Base-by-base conservation (phyloP, 2,329 filamentous ascomycete genomes). In the Fusarium marasasianum region DNA sequence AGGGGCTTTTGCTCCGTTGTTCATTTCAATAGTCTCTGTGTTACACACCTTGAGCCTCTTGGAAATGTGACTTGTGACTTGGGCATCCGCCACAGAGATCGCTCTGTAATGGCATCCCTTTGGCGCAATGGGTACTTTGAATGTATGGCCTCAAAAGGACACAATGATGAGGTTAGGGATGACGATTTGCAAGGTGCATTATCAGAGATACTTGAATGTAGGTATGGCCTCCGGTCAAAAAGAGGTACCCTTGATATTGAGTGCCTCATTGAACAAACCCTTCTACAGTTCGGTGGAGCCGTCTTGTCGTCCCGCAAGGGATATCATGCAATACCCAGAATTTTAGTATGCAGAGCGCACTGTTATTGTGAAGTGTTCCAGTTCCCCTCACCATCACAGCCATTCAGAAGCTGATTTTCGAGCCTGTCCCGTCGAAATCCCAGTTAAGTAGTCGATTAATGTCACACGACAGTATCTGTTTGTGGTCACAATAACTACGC, bases 281-380 rank as follows among this genome's bases (percentile, higher is more conserved):
- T 10, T 50, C 10, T n/a, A 13, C 26, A n/a, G 8, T 31, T 17
- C 22, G 17, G 10, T 31, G 14, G 29, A 50, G 10, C 29, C 9
- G 7, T 22, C 14, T n/a, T 15, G 1, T 31, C 8, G 15, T 18
- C 20, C 11, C 0, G 3, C 11, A 50, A 13, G 11, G 22, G 48
- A 35, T 35, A 14, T 3, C 4, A 14, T 35, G 8, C 3, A n/a
- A 33, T 20, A 3, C 12, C 1, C 5, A 17, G 6, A 18, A 35
- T 3, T 18, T 14, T 8, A 11, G 4, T 11, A 48, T 6, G 14
- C 10, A 8, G 6, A 48, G 3, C 7, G 45, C 3, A 35, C 22
- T 20, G n/a, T 8, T 20, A 2, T 35, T 4, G 12, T 35, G 48
- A 24, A 13, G 0, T 35, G 31, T 7, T n/a, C 2, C 31, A 51